Base-by-base conservation (phyloP, 192 early-diverging fungal species). In the Coemansia sp. region DNA sequence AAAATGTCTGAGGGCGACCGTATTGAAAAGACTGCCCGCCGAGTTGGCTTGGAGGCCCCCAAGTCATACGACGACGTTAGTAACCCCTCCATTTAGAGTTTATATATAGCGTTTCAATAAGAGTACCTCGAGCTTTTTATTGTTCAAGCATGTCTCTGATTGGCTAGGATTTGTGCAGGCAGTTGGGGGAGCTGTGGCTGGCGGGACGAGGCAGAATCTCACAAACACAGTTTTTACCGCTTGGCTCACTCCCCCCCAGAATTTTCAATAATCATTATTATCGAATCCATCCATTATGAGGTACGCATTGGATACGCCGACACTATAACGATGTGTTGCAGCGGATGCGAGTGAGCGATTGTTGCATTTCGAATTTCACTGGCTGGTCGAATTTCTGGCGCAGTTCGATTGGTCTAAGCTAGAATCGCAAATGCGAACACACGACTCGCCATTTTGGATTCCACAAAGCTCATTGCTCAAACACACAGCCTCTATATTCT, bases 31-130 rank as follows among this genome's bases (percentile, higher is more conserved):
- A 72, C 78, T 30, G 78, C 78, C 13, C 61, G 67, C 17, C 69
- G 78, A 21, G 78, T 80, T 2, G 78, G 78, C 7, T 40, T 80
- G 11, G 66, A 72, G 37, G 44, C 73, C 8, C 78, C 78, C 3
- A 68, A 75, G 32, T 23, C 55, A 0, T 76, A 69, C 39, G 59
- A 39, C 57, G 4, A 39, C 57, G 4, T 16, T 9, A 32, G 17
- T 2, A 59, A 1, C 23, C 28, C 40, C 4, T 43, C 40, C 3
- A 21, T n/a, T 49, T 49, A 21, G 6, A 7, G 46, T 49, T 4
- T 7, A 28, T 28, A 30, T 23, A 30, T 23, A 11, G 23, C 2
- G 26, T 28, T 55, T 17, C 43, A 26, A 26, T 26, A 26, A 26
- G 26, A 26, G 26, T 26, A 26, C 26, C 26, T 26, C 26, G 26